Base-by-base conservation (phyloP, 2,329 filamentous ascomycete genomes). In the Botrytis hyacinthi region DNA sequence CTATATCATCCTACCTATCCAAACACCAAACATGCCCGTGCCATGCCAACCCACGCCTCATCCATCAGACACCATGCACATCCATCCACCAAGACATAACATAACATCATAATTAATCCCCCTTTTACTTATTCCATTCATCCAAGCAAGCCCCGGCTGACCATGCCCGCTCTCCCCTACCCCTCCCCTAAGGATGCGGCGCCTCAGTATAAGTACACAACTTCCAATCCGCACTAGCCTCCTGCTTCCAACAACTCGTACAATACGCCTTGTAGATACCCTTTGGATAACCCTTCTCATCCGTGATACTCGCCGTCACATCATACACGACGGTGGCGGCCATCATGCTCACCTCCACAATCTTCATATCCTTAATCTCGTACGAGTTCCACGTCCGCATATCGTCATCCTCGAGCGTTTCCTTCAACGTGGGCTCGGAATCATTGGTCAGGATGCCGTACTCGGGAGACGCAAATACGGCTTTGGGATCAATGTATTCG, bases 401-500 rank as follows among this genome's bases (percentile, higher is more conserved):
- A 37, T 72, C 51, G 35, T 72, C 70, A 40, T 68, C 48, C 70
- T 72, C 70, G 54, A 72, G 70, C 8, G 70, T 72, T 42, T 68
- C 70, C 40, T 72, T 59, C 9, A 72, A 32, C 9, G 70, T 72
- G 4, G 70, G 70, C 6, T 72, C 62, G 32, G 61, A 68, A 59
- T 72, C 70, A 18, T 72, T 66, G 44, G 70, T 57, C 29, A 72
- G 40, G 40, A 72, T 72, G 2, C 70, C 70, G 62, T 68, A 72
- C 29, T 72, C 70, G 29, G 70, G 70, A n/a, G 70, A 72, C 2
- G 70, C 61, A n/a, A 72, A 72, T 1, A 72, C 70, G 46, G 70
- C 70, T 68, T 72, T 72, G 22, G 70, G 70, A 26, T 72, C 70
- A 26, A 72, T 72, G 70, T 68, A 72, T 46, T 72, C 70, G 61